Conservation (phyloP, 2,329 filamentous ascomycete genomes). For the Aspergillus uvarum region DNA sequence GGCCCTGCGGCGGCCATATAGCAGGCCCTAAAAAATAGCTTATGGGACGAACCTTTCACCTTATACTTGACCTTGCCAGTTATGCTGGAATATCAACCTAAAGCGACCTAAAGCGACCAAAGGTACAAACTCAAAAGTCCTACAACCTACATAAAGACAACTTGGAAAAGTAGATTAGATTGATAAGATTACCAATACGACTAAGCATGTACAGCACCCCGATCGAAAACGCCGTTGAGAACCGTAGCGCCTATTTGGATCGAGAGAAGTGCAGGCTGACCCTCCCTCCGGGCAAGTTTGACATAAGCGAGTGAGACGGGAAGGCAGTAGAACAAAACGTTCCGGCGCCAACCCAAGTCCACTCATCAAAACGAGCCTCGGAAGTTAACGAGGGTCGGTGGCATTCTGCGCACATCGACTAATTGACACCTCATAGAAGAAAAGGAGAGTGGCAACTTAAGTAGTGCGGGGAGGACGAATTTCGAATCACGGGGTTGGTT, state of each 20-base stretch:
- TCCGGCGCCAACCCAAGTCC: constrained; percentile 20
- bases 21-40: too few relatives aligned
- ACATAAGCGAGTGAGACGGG: constrained; percentile 24
- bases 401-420: constrained; percentile 92
- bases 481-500: background rate
- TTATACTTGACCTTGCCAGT: too few relatives aligned
- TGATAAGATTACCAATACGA: constrained; percentile 8
- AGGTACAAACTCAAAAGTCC: background rate
- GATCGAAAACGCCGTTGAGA: constrained; percentile 31
- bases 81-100: too few relatives aligned
- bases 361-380: constrained; percentile 27
- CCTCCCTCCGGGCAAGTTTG: constrained; percentile 31
- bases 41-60: too few relatives aligned
- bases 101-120: too few relatives aligned
- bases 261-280: constrained; percentile 27
- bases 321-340: constrained; percentile 36
- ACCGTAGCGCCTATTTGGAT: constrained; percentile 26
- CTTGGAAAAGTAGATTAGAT: background rate
- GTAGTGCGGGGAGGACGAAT: constrained; percentile 64
- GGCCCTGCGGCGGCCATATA: too few relatives aligned
- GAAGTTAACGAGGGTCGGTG: constrained; percentile 37
- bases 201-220: constrained; percentile 29
- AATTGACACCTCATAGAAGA: constrained; percentile 81
- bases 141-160: too few relatives aligned
- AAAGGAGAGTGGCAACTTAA: constrained; percentile 86